Percentiles rank a stretch among this genome's conserved stretches.
Conservation (phyloP, 768 basidiomycete species). For the Tricholoma saponaceum region DNA sequence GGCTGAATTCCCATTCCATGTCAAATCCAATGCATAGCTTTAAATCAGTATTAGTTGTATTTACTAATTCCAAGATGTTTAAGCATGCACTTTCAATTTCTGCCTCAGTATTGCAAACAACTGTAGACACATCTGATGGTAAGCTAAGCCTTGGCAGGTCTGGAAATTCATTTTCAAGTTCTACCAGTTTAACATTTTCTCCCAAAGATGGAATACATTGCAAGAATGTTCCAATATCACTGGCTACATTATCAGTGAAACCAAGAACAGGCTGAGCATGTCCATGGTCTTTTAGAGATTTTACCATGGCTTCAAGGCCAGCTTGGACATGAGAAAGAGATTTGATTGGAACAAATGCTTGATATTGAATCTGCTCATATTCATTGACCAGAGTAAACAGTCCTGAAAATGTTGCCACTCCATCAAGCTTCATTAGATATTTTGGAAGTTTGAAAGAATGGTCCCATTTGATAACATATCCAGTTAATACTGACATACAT, state of each 20-base stretch:
- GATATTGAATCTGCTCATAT: slow-evolving; percentile 10
- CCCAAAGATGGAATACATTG: slow-evolving; percentile 13
- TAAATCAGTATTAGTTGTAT: slow-evolving; percentile 2
- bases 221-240: slow-evolving; percentile 11
- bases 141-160: slow-evolving; percentile 7
- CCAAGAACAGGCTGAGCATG: slow-evolving; percentile 4
- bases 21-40: slow-evolving; percentile 13
- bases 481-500: slow-evolving; percentile 11
- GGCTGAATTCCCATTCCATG: slow-evolving; percentile 14
- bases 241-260: slow-evolving; percentile 13
- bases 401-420: slow-evolving; percentile 6
- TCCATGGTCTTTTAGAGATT: slow-evolving; percentile 3
- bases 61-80: not conserved
- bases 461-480: slow-evolving; percentile 12
- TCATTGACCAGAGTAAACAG: slow-evolving; percentile 16
- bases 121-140: slow-evolving; percentile 6
- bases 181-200: slow-evolving; percentile 5
- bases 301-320: slow-evolving; percentile 8
- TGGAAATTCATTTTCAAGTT: slow-evolving; percentile 6
- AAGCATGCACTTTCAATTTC: slow-evolving; percentile 10
- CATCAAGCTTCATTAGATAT: slow-evolving; percentile 11
- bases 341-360: slow-evolving; percentile 8
- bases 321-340: slow-evolving; percentile 8
- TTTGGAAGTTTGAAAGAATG: slow-evolving; percentile 12
- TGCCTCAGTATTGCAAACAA: slow-evolving; percentile 3